Evolutionary conservation across 352 stramenopile genomes (phyloP), one percentile per base, ranked within the genome.

Genomic region (Pythium phragmitis): DNA sequence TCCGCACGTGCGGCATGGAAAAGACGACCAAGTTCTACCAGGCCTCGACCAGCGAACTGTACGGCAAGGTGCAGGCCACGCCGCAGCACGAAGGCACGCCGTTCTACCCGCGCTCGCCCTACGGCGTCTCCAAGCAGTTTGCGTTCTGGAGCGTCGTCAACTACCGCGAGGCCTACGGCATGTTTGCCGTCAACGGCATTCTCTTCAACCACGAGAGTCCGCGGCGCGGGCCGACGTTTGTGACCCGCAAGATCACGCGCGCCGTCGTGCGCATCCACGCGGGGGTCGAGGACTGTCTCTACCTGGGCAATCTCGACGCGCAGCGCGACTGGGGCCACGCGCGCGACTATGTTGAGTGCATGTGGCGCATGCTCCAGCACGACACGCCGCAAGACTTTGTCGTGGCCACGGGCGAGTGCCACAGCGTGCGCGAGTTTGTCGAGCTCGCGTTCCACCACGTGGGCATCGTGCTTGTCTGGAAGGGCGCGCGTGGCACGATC

Each of bases 141-240:
- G 97, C 96, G 0, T 99, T 94, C 72, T 99, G 97, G 97, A 99
- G 98, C 65, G 79, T 99, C 9, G 89, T 99, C 43, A 99, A 99
- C 82, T 99, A 99, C 73, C 90, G 97, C 57, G 97, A 99, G 75
- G 97, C 97, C 12, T 99, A 98, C 75, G 78, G 77, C 50, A 96
- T 96, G 84, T 96, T 88, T 65, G 83, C 97, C 13, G 96, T 94
- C 46, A 99, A 99, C 64, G 97, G 97, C 53, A 99, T 99, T 70
- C 73, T 99, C 19, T 99, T 99, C 87, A 99, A 99, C 84, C 97
- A 99, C 77, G 97, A 99, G 75, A 98, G 93, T 63, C 97, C 97
- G 41, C 92, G 97, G 51, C 94, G 97, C 57, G 97, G 97, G 34
- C 93, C 92, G 30, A 99, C 97, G 1, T 99, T 99, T 68, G 97